Evolutionary conservation across 1,284 basidiomycete species (phyloP), one percentile per base, ranked within the genome.

Genomic region (Xanthoconium separans): DNA sequence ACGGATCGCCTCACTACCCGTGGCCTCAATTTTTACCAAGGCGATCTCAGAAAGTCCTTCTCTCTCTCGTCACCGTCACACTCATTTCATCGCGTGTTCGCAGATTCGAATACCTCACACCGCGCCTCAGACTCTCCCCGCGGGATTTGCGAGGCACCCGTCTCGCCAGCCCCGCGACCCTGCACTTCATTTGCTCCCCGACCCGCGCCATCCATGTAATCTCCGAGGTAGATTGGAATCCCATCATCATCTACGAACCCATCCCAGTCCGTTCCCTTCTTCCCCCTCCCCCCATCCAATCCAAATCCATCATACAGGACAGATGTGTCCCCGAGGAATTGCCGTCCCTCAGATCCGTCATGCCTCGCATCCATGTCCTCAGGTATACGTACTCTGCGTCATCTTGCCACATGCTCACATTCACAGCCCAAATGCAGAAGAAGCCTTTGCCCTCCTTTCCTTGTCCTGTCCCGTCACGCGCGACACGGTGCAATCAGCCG

Each of bases 121-220:
- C 89, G 24, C 81, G 88, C 50, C 75, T 87, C 50, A 83, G 87
- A 11, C 77, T 95, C 48, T 84, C 80, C 9, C 91, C 90, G 22
- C 74, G 70, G 48, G 91, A 95, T 70, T 73, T 93, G 43, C 61
- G 64, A 15, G 77, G 73, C 4, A 87, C 85, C 5, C 72, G 64
- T 45, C 74, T 89, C 10, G 76, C 71, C 13, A 73, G 72, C 33
- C 82, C 92, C 6, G 69, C 75, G 18, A 81, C 79, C 49, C 68
- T 98, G 18, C 95, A 98, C 69, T 92, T 95, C 60, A 88, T 95
- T 16, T 96, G 93, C 68, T 91, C 89, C 8, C 89, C 91, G 0
- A 70, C 77, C 0, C 80, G 95, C 52, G 92, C 92, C 1, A 68
- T 73, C 7, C 75, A 75, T 1, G 89, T 96, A 50, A 73, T 89